Evolutionary conservation across 2,329 filamentous ascomycete species (phyloP), one percentile per base, ranked within the genome.

Genomic region (Xylariaceae sp.): DNA sequence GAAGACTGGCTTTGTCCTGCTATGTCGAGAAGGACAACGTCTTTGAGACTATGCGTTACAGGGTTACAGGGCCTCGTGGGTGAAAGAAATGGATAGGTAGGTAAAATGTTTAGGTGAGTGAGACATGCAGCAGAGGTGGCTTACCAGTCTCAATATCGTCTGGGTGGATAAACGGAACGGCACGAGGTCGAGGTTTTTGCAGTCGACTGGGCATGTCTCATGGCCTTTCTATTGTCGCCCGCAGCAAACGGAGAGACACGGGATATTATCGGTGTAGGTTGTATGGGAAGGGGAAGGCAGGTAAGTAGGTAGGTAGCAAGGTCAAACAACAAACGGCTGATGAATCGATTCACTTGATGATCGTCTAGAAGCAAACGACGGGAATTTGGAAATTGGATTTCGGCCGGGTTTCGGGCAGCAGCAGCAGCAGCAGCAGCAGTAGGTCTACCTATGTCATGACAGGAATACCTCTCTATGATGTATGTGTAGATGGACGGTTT

Each of bases 141-240:
- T 63, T 68, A 73, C 71, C 65, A 57, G 58, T 64, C 52, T 66
- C 57, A 58, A 59, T 50, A 48, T 63, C 57, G 40, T 62, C 50
- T 46, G n/a, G n/a, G n/a, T 61, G 54, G 18, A 48, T 49, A 10
- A 61, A 40, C 44, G 54, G 52, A 29, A 44, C 40, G 51, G 57
- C 54, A 44, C 49, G 50, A 44, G 63, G 46, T 50, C 57, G 61
- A 56, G 55, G 53, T 62, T 69, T 71, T 40, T 71, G 67, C 32
- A 72, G 51, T 55, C 65, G 64, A 65, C 69, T 71, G 64, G 60
- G 68, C 70, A 71, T 71, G 53, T 69, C 67, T 63, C 50, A 64
- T 56, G 56, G 51, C 54, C 59, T 56, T 51, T 20, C 37, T 41
- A 32, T 26, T 26, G 9, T 26, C 4, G 23, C 9, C 23, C 23